Conservation (phyloP, 768 basidiomycete species). For the Mycena leptocephala region DNA sequence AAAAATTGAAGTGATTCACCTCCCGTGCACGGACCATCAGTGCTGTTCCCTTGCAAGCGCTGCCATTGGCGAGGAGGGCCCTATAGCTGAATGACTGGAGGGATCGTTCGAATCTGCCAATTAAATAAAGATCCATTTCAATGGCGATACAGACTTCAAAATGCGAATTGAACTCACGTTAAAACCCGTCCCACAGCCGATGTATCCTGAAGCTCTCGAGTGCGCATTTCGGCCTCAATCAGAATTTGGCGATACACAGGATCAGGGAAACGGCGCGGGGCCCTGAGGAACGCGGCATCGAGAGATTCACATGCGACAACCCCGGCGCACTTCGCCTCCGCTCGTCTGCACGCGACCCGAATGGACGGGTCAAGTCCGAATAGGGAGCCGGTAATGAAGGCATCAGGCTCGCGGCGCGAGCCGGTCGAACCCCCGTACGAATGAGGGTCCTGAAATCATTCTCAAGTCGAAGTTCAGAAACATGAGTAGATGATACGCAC, state of each 20-base stretch:
- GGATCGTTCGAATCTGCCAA: neutral
- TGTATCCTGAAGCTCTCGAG: constrained; percentile 13
- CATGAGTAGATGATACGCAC: neutral
- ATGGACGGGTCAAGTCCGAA: neutral
- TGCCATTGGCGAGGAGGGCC: constrained; percentile 3
- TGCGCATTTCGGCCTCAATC: constrained; percentile 3
- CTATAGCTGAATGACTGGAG: constrained; percentile 4
- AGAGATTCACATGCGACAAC: constrained; percentile 9
- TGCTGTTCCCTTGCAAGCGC: neutral
- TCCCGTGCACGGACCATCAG: neutral
- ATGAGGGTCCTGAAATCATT: constrained; percentile 7
- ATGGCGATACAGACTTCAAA: neutral
- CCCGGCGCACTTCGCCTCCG: neutral
- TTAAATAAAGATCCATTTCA: neutral
- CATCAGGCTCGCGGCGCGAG: neutral
- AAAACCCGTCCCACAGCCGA: constrained; percentile 1
- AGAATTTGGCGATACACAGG: neutral
- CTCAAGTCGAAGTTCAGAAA: neutral
- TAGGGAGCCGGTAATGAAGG: neutral
- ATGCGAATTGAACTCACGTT: neutral
- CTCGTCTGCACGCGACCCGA: neutral
- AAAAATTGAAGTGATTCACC: neutral
- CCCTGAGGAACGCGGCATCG: neutral
- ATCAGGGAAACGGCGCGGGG: neutral
- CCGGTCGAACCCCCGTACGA: neutral